These are phyloP conservation scores for Sambucus nigra DNA, from an alignment of 129 eudicot species.

Conservation along the genomic window DNA sequence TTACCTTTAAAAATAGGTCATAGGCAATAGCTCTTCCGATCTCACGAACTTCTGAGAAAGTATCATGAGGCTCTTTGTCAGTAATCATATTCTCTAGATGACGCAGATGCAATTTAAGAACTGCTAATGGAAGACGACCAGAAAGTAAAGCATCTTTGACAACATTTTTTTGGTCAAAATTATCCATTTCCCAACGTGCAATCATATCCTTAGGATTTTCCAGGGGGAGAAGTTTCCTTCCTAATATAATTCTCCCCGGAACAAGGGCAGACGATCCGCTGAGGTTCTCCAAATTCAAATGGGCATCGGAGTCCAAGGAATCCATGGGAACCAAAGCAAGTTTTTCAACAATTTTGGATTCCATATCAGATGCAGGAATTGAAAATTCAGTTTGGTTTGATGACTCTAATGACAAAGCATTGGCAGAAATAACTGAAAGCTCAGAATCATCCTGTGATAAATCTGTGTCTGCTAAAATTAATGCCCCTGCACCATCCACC, in stretches of 20 bases:
- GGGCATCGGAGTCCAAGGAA: slow-evolving; percentile 25
- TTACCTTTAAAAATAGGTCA: slow-evolving; percentile 83
- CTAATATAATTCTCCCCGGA: slow-evolving; percentile 29
- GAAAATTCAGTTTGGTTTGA: slow-evolving; percentile 28
- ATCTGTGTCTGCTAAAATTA: slow-evolving; percentile 27
- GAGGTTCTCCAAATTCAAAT: slow-evolving; percentile 23
- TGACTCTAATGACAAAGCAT: slow-evolving; percentile 27
- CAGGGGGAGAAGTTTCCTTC: slow-evolving; percentile 29
- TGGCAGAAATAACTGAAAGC: slow-evolving; percentile 24
- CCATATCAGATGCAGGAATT: slow-evolving; percentile 23
- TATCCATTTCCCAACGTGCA: slow-evolving; percentile 77
- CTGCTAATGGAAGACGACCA: slow-evolving; percentile 97
- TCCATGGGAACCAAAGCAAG: slow-evolving; percentile 48
- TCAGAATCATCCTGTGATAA: slow-evolving; percentile 40
- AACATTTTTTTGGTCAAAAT: slow-evolving; percentile 69
- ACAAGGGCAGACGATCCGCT: slow-evolving; percentile 25
- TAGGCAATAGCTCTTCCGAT: slow-evolving; percentile 95
- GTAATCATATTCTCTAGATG: slow-evolving; percentile 30
- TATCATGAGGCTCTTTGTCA: slow-evolving; percentile 51
- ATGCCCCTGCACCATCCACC: slow-evolving; percentile 45
- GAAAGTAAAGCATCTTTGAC: slow-evolving; percentile 85
- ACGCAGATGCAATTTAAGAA: slow-evolving; percentile 84
- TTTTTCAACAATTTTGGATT: slow-evolving; percentile 22
- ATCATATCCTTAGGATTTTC: slow-evolving; percentile 96
- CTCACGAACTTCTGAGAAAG: slow-evolving; percentile 85